These are phyloP conservation scores for Amanita jacksonii DNA, from an alignment of 768 basidiomycete species.

Conservation along the genomic window DNA sequence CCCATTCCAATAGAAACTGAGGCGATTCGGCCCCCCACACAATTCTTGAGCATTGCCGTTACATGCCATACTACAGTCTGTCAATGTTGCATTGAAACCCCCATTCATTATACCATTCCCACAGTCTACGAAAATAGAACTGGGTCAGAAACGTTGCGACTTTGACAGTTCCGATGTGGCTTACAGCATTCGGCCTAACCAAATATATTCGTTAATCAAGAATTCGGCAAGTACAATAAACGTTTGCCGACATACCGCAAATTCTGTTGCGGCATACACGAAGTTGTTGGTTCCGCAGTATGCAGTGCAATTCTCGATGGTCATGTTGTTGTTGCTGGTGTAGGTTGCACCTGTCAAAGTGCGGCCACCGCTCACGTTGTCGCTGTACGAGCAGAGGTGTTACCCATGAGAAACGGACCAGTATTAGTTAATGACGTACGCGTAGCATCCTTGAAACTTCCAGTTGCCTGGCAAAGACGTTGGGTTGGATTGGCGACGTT, in stretches of 20 bases:
- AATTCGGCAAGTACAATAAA: neutral
- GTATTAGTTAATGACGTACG: conserved; percentile 26
- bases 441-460: conserved; percentile 53
- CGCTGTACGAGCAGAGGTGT: conserved; percentile 28
- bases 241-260: conserved; percentile 18
- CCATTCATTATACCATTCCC: conserved; percentile 43
- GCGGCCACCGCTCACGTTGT: conserved; percentile 40
- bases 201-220: neutral
- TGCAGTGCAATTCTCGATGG: conserved; percentile 39
- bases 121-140: conserved; percentile 38
- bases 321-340: conserved; percentile 45
- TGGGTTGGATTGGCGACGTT: conserved; percentile 32
- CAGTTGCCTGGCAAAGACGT: conserved; percentile 41
- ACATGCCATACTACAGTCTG: conserved; percentile 57
- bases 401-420: conserved; percentile 3
- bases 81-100: conserved; percentile 30
- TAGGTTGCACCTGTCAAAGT: conserved; percentile 43
- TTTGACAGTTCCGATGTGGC: conserved; percentile 8
- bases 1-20: conserved; percentile 62
- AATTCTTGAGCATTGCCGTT: conserved; percentile 45
- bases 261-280: conserved; percentile 66
- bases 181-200: conserved; percentile 47
- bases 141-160: conserved; percentile 4
- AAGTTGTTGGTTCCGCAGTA: conserved; percentile 39
- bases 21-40: conserved; percentile 50